Percentiles rank a stretch among this genome's conserved stretches.
Conservation (phyloP, 1,284 basidiomycete species). For the Leccinum subfulvum region DNA sequence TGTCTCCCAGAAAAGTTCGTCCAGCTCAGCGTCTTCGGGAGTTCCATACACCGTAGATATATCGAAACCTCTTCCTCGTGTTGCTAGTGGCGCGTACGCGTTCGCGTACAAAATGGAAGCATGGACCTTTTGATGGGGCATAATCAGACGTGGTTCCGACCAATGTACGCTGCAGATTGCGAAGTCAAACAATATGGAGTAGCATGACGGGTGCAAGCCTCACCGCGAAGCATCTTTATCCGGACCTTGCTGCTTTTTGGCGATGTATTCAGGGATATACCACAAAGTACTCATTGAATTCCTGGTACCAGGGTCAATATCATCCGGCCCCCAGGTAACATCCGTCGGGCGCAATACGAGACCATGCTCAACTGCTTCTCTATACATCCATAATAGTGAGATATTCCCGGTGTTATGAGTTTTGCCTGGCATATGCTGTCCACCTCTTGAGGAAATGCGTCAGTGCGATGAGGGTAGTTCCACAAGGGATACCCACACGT, state of each 20-base stretch:
- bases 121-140: not conserved
- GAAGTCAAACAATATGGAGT: not conserved
- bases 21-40: not conserved
- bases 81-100: not conserved
- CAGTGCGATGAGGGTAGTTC: not conserved
- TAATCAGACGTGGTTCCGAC: not conserved
- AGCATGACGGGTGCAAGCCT: not conserved
- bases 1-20: not conserved
- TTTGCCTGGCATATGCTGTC: not conserved
- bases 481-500: constrained; percentile 21
- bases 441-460: constrained; percentile 8
- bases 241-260: not conserved
- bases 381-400: constrained; percentile 20
- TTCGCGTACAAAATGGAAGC: not conserved
- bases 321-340: constrained; percentile 12
- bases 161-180: not conserved
- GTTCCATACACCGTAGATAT: not conserved
- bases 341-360: constrained; percentile 14
- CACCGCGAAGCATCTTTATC: not conserved
- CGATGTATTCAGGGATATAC: constrained; percentile 21
- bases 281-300: constrained; percentile 19
- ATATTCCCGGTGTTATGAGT: constrained; percentile 14
- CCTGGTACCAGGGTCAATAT: constrained; percentile 11
- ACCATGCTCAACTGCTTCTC: constrained; percentile 15
- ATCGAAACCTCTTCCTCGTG: not conserved